Base-by-base conservation (phyloP, 2,329 filamentous ascomycete species). In the Xylaria digitata region DNA sequence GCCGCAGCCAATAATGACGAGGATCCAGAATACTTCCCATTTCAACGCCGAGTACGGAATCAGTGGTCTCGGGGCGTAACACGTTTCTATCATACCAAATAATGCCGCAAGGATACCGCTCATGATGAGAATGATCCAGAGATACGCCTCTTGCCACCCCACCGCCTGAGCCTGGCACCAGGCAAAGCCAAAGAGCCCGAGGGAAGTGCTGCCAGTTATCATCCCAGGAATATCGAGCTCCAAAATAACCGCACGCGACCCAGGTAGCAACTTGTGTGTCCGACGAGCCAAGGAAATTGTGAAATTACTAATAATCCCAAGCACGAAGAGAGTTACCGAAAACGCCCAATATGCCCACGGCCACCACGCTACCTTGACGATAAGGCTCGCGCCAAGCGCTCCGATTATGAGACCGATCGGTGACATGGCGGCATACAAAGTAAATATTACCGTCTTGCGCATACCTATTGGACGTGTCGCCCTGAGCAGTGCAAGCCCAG, bases 181-280 rank as follows among this genome's bases (percentile, higher is more conserved):
- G 0, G 88, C 86, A 71, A 91, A 87, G 74, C 90, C 90, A 77
- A 91, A 83, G 19, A 92, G 79, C 0, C 90, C 80, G 26, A 92
- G 78, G 0, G 84, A 84, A 0, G 80, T 79, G 19, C 90, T 81
- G 1, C 89, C 88, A 0, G 78, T 72, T 0, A 78, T 37, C 0
- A 79, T 79, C 0, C 82, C 82, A 0, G 76, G 76, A 7, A 83
- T 63, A 45, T 85, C 83, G 3, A 84, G 75, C 11, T 77, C 75
- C 0, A 68, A 63, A 3, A 78, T 56, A 37, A 74, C 59, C 2
- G 70, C 71, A 19, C 40, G 21, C 4, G 54, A 21, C 30, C 54
- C 53, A 1, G 49, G 71, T 72, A n/a, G 69, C 15, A 17, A 8
- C 8, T 23, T 17, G 1, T 5, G 60, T 68, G 73, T 19, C 68